A percentile compares a stretch with the other conserved stretches of the same genome.
Evolutionary conservation across 345 rosid genomes (phyloP).

Genomic region (Corymbia maculata): DNA sequence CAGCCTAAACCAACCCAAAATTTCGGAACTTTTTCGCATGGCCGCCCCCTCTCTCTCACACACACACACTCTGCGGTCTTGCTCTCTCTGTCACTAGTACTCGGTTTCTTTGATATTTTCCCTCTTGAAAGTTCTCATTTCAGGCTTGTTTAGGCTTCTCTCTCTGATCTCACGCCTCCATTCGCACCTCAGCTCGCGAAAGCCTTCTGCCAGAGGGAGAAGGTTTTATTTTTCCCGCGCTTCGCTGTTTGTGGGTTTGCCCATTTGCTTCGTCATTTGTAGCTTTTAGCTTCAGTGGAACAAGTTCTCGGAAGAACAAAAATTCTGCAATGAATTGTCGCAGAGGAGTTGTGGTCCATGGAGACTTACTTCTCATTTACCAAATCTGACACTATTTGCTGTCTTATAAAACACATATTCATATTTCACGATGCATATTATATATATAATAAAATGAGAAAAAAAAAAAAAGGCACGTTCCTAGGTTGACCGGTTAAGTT

Average conservation of each 20-base stretch:
- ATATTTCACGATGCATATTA: not conserved
- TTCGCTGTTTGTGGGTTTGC: too few species aligned
- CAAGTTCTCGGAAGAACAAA: too few species aligned
- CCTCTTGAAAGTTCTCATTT: not conserved
- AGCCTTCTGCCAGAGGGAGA: too few species aligned
- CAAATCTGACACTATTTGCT: too few species aligned
- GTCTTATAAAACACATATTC: too few species aligned
- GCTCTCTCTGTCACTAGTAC: not conserved
- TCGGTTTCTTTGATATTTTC: not conserved
- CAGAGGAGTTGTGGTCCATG: not conserved
- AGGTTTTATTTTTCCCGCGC: too few species aligned
- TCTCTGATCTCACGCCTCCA: not conserved
- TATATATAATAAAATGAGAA: too few species aligned
- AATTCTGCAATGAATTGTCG: not conserved
- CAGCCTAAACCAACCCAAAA: not conserved
- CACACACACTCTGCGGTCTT: not conserved
- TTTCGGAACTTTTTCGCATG: too few species aligned
- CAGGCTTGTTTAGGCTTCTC: too few species aligned
- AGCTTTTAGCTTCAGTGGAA: too few species aligned
- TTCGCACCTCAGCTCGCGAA: too few species aligned
- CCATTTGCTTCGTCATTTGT: too few species aligned
- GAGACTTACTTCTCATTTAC: not conserved
- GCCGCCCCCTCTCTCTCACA: not conserved
- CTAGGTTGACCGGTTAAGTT: not conserved
- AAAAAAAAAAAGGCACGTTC: not conserved